Base-by-base conservation (phyloP, 306 rosid species). In the Geum urbanum region DNA sequence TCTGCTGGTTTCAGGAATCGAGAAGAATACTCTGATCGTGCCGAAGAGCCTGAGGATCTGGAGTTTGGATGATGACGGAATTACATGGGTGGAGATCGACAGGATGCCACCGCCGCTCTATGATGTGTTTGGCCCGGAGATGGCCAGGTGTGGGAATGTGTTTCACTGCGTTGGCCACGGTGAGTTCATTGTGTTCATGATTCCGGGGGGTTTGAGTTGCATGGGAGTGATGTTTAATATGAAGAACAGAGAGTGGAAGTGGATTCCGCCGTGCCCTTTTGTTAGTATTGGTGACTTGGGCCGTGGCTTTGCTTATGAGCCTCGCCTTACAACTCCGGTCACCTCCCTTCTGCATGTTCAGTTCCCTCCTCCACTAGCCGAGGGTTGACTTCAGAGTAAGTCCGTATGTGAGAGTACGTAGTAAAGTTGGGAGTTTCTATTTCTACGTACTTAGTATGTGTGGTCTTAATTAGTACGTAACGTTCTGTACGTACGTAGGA, bases 251-350 rank as follows among this genome's bases (percentile, higher is more conserved):
- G 71, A 77, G 15, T 94, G 99, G 99, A 89, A 83, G 24, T 91
- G 95, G 92, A 79, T 94, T 73, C 97, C 99, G 1, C 89, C 95
- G 0, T 94, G 99, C 62, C 99, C 99, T 2, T 91, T 83, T 66
- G 41, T 74, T 51, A 13, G 43, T n/a, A 62, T 73, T 3, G 71
- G 70, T 22, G 86, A 83, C n/a, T 70, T 94, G 88, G 15, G 19
- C 43, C 92, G 82, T 77, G 96, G 89, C 51, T 89, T 89, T 74
- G 88, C 95, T 9, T 94, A 91, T 72, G 92, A 94, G 45, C 99
- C 97, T 4, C 80, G 79, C 9, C 84, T 94, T 15, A 89, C 96
- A 2, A 89, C 95, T 1, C 97, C 99, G 0, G 96, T 89, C 49
- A 91, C 91, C 18, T 83, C 74, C 6, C 82, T 94, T 6, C 86